Evolutionary conservation across 83 land plant genomes (phyloP).

Genomic region (Thuja plicata): DNA sequence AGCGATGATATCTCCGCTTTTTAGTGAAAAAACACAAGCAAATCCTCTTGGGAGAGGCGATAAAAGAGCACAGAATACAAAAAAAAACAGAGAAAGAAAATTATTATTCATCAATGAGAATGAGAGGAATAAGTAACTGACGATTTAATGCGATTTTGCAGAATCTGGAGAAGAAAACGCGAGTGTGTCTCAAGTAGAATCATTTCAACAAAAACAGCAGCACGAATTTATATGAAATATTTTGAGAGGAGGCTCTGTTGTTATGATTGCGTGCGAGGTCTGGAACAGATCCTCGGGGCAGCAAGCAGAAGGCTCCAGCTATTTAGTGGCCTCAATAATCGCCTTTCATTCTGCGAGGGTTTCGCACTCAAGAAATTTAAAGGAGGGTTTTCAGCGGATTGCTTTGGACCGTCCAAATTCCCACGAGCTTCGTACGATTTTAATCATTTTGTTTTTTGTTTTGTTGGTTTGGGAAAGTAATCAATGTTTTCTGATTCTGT

Average conservation of each 20-base stretch:
- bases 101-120: background rate
- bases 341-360: slow-evolving; percentile 1
- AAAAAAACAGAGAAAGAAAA: no score
- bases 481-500: background rate
- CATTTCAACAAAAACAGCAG: slow-evolving; percentile 17
- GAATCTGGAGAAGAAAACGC: slow-evolving; percentile 61
- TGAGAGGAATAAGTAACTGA: slow-evolving; percentile 15
- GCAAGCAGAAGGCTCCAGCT: background rate
- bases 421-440: background rate
- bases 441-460: background rate
- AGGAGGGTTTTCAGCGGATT: background rate
- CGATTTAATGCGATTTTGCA: slow-evolving; percentile 57
- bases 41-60: background rate
- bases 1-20: no score
- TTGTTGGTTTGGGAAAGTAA: background rate
- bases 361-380: background rate
- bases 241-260: background rate
- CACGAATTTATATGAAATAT: background rate
- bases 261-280: background rate
- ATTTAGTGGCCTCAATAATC: background rate
- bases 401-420: background rate
- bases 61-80: no score
- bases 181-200: slow-evolving; percentile 54
- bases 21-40: no score
- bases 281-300: background rate